Base-by-base conservation (phyloP, 2,329 filamentous ascomycete genomes). In the Colletotrichum scovillei region DNA sequence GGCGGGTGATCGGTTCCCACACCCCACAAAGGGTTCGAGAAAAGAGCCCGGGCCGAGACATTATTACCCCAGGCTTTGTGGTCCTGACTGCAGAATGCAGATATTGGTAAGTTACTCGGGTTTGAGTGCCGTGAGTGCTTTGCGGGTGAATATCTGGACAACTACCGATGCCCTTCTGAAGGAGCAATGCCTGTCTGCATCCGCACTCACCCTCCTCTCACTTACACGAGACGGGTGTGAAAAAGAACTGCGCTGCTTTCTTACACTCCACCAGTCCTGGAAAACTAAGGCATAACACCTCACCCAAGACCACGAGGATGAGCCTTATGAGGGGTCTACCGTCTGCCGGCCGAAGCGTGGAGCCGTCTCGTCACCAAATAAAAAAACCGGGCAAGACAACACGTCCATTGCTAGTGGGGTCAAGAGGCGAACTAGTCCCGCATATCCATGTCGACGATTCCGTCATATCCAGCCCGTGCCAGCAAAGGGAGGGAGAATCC, bases 371-470 rank as follows among this genome's bases (percentile, higher is more conserved):
- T 53, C 19, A 35, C 32, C 32, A 35, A 24, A 46, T 11, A 8
- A 16, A 63, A 63, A 72, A 72, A 60, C 58, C 53, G 53, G 69
- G 69, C 26, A 57, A 32, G 42, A 38, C 19, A 32, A 64, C 24
- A 26, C 16, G 57, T n/a, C 22, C 11, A 49, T 55, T 32, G 46
- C 24, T 38, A 28, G n/a, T 28, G 52, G 52, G 42, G 63, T 60
- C 55, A 35, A 28, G 46, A 49, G 19, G 19, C 60, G 46, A 57
- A 52, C 56, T 49, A 62, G 57, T 63, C 28, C 63, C 35, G 38
- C 69, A n/a, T 58, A 57, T 35, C 63, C 69, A 63, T 62, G 69
- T 42, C 42, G 42, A 46, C 66, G 19, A 69, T 69, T 69, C 42
- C 66, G 69, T 72, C 69, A 72, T 49, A n/a, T 64, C 19, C 69